Base-by-base conservation (phyloP, 148 eudicot genomes). In the Gaultheria prostrata region DNA sequence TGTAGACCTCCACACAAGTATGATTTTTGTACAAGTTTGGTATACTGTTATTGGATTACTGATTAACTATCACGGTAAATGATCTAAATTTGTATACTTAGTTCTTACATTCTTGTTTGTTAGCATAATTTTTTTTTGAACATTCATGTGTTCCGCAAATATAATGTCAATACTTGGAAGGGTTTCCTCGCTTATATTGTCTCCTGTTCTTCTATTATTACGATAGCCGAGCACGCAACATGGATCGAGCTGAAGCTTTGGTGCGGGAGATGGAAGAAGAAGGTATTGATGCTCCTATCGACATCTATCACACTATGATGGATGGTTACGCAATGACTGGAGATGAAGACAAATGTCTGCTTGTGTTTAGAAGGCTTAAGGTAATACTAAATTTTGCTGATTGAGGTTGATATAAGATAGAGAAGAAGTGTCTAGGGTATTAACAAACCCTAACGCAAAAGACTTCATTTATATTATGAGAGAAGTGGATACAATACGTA, bases 251-350 rank as follows among this genome's bases (percentile, higher is more conserved):
- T 79, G 99, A 97, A 92, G 92, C 89, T 63, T 93, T 94, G 86
- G 98, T 97, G 78, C 93, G 95, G 89, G 99, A 97, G 89, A 97
- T 94, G 99, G 99, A 97, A 88, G 98, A 94, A 87, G 94, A 92
- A 87, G 99, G 99, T 85, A 92, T 97, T 84, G 99, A 97, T 90
- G 99, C 98, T 80, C 91, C 97, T 51, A 90, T 93, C 76, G 97
- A 91, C 87, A 94, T 93, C 87, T 97, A 97, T 84, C 99, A 97
- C 80, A 93, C 93, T 32, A 97, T 97, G 99, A 97, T 97, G 98
- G 97, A 94, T 90, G 99, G 99, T 70, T 97, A 97, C 87, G 92
- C 98, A 73, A 94, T 93, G 95, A 86, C 88, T 87, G 91, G 93
- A 24, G 89, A 97, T 77, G 98, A 93, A 89, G 95, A 90, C 53